Base-by-base conservation (phyloP, 2,329 filamentous ascomycete genomes). In the Colletotrichum sp. region DNA sequence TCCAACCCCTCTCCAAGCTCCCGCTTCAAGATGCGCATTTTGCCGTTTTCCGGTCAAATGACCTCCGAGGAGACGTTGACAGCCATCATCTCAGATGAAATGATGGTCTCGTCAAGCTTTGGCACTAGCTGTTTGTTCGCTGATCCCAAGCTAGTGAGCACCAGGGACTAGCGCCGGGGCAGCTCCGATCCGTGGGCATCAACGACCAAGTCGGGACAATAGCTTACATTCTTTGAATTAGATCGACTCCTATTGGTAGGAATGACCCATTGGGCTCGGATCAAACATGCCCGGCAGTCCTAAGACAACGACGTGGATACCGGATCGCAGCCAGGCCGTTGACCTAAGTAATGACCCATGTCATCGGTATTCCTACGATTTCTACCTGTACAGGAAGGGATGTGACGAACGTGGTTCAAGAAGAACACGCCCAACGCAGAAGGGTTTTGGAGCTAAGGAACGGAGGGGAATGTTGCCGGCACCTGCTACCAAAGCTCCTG, bases 101-200 rank as follows among this genome's bases (percentile, higher is more conserved):
- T n/a, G 71, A 73, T 73, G 28, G 55, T 55, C 65, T 52, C 66
- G 30, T 70, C 71, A 70, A 70, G 66, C 34, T 36, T 70, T 52
- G 8, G 24, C 66, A 70, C 55, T 70, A 73, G 36, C n/a, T 39
- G 12, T 32, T 30, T 55, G 55, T 30, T 64, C 36, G n/a, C 34
- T 10, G 36, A 15, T 39, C 61, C 30, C 16, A 26, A 57, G 66
- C 66, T 63, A 61, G 36, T 9, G 21, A 15, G 7, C 24, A 18
- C 55, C 67, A 71, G 72, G 67, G 43, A 65, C 67, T 74, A 74
- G 67, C 34, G 72, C 60, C 72, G 72, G 72, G 67, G 24, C 24
- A 43, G 43, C 32, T n/a, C 67, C 24, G n/a, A 71, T 63, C 72
- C 72, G 72, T 59, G 59, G 48, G 28, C n/a, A 74, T 21, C 59